Percentiles rank a stretch among this genome's conserved stretches.
These are phyloP conservation scores for Eragrostis nindensis DNA, from an alignment of 176 grass and related monocot genomes.

Conservation along the genomic window DNA sequence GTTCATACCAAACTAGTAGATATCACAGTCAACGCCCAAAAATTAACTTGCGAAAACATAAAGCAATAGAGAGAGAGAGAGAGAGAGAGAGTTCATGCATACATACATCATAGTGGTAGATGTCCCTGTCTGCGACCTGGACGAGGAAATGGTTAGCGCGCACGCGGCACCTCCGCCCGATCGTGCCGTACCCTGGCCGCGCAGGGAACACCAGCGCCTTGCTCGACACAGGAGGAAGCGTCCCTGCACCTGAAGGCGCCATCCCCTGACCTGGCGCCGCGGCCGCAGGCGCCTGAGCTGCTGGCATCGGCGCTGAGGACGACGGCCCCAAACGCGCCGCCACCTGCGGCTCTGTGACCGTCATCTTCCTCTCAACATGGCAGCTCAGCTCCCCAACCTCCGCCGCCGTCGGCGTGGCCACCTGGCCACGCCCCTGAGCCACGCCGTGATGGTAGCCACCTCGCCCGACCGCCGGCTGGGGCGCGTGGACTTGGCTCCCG, in stretches of 20 bases:
- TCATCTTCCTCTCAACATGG: neutral
- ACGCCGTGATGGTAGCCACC: neutral
- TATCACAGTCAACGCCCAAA: neutral
- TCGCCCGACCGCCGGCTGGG: neutral
- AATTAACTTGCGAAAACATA: neutral
- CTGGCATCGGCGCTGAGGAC: neutral
- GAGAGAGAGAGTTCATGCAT: neutral
- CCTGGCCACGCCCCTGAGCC: neutral
- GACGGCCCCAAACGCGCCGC: neutral
- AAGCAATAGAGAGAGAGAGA: neutral
- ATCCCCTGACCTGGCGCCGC: neutral
- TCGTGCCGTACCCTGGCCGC: constrained; percentile 46
- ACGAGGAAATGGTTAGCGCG: constrained; percentile 71
- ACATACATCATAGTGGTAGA: constrained; percentile 64
- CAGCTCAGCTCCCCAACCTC: neutral
- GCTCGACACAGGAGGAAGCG: constrained; percentile 43
- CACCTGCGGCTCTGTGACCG: neutral
- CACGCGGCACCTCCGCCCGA: constrained; percentile 34
- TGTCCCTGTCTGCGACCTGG: constrained; percentile 39
- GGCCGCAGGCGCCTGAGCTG: neutral
- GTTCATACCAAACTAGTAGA: neutral
- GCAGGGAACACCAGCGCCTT: constrained; percentile 38
- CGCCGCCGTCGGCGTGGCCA: neutral
- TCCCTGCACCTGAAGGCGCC: neutral
- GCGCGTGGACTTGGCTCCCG: neutral